Evolutionary conservation across 1,284 basidiomycete genomes (phyloP), one percentile per base, ranked within the genome.

Genomic region (Pisolithus thermaeus): DNA sequence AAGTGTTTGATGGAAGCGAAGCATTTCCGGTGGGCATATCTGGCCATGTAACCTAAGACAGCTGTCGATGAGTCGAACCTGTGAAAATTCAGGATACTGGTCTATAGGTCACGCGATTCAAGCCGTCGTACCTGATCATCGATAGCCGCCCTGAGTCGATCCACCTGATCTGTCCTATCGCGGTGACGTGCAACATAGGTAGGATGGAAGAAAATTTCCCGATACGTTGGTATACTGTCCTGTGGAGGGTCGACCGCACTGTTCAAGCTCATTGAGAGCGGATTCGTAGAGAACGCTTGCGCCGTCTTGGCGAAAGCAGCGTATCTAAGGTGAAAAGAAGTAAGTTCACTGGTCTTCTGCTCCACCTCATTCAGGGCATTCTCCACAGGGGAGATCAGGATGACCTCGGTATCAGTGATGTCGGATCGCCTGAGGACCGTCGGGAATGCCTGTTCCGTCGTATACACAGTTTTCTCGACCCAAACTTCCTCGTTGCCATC

Each of bases 381-480:
- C 61, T 93, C 87, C 14, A 97, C 74, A 0, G 96, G 94, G 5
- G 91, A 92, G 48, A 97, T 84, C 66, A 96, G 89, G 46, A 84
- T 74, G 36, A 88, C 73, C 41, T 85, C 77, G 36, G 85, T 73
- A 37, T 81, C 83, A n/a, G 93, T 74, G 28, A 98, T 83, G 63
- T 97, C 93, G 5, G 92, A 94, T 16, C 96, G 81, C 40, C 90
- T 84, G 36, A 98, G 77, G 3, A 98, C 89, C 0, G 92, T 94
- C 0, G 96, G 96, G 70, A 99, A 92, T 0, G 83, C 79, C 59
- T 96, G 92, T 66, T 95, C 92, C 2, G 91, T 92, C 0, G 83
- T 90, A 61, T 87, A 81, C 56, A 83, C 86, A 0, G 86, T 90
- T 74, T 95, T 97, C 66, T 97, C 92, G 1, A 87, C 73, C 93